Evolutionary conservation across 805 yeast genomes (phyloP), one percentile per base, ranked within the genome.

Genomic region (Ogataea pignaliae): DNA sequence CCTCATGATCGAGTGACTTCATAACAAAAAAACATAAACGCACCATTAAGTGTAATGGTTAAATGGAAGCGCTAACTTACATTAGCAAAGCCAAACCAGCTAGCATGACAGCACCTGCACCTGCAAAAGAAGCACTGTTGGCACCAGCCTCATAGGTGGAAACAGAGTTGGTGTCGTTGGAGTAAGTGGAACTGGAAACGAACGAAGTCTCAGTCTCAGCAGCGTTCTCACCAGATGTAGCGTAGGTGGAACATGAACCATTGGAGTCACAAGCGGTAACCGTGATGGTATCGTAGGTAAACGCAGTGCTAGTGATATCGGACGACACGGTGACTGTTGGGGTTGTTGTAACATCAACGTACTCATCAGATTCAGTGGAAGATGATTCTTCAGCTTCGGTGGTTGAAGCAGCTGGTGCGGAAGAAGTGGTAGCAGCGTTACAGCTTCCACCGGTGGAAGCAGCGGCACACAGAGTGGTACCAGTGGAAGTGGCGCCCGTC

Each of bases 321-420:
- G 66, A 61, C 37, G 72, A 61, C 29, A 59, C 62, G 41, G 73
- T 68, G 45, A 65, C 71, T 39, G 65, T 60, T 46, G 78, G 78
- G 37, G 78, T 52, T 39, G 51, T 46, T 47, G 59, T 49, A 39
- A 43, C 44, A 44, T 48, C 59, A 38, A 44, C 50, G 40, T 51
- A 47, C 34, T 42, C 35, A 43, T 53, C 50, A 32, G 49, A 32
- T 15, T 48, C 53, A n/a, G 54, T 26, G n/a, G 53, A 40, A 18
- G 48, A 42, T 28, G 47, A 40, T 26, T 45, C 41, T 15, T 41
- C 40, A 34, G 47, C 41, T 36, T 43, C 40, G 14, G 47, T 34
- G 15, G 57, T 41, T 13, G 54, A 39, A 36, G 52, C 34, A 15
- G 49, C 43, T 15, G 51, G 32, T 2, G 42, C 10, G 13, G 42